Percentiles rank a stretch among this genome's conserved stretches.
These are phyloP conservation scores for Aspergillus japonicus DNA, from an alignment of 2,329 filamentous ascomycete genomes.

Conservation along the genomic window DNA sequence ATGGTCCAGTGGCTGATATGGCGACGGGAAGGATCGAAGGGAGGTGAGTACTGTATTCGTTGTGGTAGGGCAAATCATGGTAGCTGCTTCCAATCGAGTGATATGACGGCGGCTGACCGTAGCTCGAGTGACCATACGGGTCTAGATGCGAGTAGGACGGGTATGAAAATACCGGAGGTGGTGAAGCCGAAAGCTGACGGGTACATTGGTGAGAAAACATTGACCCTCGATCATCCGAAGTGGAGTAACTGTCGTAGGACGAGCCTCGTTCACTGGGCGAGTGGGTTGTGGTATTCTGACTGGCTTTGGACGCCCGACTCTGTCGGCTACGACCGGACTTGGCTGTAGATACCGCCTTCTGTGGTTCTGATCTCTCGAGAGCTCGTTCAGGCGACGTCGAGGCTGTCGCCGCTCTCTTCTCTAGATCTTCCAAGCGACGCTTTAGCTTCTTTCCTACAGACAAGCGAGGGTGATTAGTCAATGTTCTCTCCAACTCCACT, in stretches of 20 bases:
- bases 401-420: conserved; percentile 60
- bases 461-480: conserved; percentile 3
- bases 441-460: conserved; percentile 64
- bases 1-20: conserved; percentile 37
- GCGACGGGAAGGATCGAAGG: conserved; percentile 49
- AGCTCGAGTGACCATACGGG: conserved; percentile 37
- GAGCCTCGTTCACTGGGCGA: conserved; percentile 32
- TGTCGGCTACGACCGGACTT: conserved; percentile 28
- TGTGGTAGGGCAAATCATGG: conserved; percentile 34
- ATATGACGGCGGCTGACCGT: conserved; percentile 37
- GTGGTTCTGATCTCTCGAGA: conserved; percentile 52
- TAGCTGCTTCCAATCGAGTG: conserved; percentile 34
- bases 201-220: conserved; percentile 61
- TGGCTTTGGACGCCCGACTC: conserved; percentile 27
- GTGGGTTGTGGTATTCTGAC: conserved; percentile 24
- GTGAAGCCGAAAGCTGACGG: conserved; percentile 59
- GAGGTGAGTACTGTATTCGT: conserved; percentile 41
- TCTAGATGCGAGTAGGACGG: conserved; percentile 50
- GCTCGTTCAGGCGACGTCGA: conserved; percentile 62
- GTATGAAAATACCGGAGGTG: conserved; percentile 57
- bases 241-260: conserved; percentile 34
- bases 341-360: conserved; percentile 22
- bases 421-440: conserved; percentile 64
- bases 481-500: not conserved
- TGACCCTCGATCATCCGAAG: conserved; percentile 47